Conservation (phyloP, 768 basidiomycete genomes). For the Xerocomellus dryophilus region DNA sequence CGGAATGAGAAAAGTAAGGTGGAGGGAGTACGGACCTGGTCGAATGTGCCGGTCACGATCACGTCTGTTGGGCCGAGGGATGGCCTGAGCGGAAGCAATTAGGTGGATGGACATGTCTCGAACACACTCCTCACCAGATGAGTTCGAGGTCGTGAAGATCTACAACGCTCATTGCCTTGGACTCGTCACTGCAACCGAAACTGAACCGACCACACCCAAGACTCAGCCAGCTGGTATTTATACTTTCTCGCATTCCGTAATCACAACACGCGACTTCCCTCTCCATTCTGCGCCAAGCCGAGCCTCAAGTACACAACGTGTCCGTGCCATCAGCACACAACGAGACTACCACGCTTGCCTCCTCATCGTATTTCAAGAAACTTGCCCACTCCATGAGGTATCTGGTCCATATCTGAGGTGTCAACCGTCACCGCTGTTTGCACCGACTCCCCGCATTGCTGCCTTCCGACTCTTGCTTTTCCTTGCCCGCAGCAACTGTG, state of each 20-base stretch:
- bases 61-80: slow-evolving; percentile 52
- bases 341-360: neutral
- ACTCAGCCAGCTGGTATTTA: slow-evolving; percentile 19
- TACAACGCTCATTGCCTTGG: slow-evolving; percentile 28
- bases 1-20: neutral
- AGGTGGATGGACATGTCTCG: neutral
- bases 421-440: slow-evolving; percentile 12
- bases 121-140: slow-evolving; percentile 43
- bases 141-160: slow-evolving; percentile 53
- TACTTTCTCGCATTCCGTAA: slow-evolving; percentile 23
- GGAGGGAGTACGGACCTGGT: slow-evolving; percentile 51
- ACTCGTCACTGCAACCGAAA: slow-evolving; percentile 19
- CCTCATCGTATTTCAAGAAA: slow-evolving; percentile 1
- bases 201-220: slow-evolving; percentile 9
- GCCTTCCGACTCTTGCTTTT: slow-evolving; percentile 37
- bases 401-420: neutral
- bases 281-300: neutral
- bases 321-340: slow-evolving; percentile 1
- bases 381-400: slow-evolving; percentile 14
- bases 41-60: slow-evolving; percentile 75
- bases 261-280: slow-evolving; percentile 10
- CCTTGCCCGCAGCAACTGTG: slow-evolving; percentile 24
- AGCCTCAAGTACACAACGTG: slow-evolving; percentile 16
- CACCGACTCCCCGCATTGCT: slow-evolving; percentile 31
- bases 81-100: slow-evolving; percentile 46